Percentiles rank a stretch among this genome's conserved stretches.
These are phyloP conservation scores for Luffa acutangula DNA, from an alignment of 306 rosid genomes.

Conservation along the genomic window DNA sequence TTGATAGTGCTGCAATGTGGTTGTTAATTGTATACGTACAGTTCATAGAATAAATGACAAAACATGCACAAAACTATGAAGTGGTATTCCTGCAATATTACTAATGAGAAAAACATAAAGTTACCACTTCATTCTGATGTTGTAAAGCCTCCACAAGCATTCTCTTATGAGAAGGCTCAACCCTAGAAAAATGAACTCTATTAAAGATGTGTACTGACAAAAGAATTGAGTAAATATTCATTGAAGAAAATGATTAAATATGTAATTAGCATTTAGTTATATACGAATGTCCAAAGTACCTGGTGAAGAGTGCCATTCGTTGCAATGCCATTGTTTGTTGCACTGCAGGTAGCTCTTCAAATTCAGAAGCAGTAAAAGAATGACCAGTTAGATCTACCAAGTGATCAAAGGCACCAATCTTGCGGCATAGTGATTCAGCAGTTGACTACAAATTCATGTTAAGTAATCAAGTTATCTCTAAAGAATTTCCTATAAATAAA, in stretches of 20 bases:
- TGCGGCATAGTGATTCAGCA: conserved; percentile 92
- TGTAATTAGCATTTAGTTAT: not conserved
- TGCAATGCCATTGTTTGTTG: conserved; percentile 85
- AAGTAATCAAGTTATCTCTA: conserved; percentile 18
- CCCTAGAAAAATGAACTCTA: conserved; percentile 33
- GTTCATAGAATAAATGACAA: not conserved
- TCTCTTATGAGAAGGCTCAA: conserved; percentile 96
- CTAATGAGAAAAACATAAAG: conserved; percentile 1
- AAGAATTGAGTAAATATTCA: not conserved
- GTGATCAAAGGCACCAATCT: conserved; percentile 94
- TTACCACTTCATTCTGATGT: conserved; percentile 96
- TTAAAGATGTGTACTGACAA: not conserved
- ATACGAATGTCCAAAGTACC: conserved; percentile 31
- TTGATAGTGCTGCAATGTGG: too few relatives aligned
- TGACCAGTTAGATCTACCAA: conserved; percentile 62
- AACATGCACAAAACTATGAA: not conserved
- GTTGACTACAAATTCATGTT: conserved; percentile 52
- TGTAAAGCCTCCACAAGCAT: conserved; percentile 97
- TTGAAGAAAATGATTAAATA: conserved; percentile 8
- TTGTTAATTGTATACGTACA: not conserved
- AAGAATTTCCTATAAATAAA: not conserved
- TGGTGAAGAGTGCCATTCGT: conserved; percentile 82
- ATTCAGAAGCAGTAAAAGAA: conserved; percentile 90
- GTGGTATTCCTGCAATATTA: not conserved
- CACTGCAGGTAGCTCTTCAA: conserved; percentile 83